These are phyloP conservation scores for Agastache rugosa DNA, from an alignment of 257 asterid genomes.

Conservation along the genomic window DNA sequence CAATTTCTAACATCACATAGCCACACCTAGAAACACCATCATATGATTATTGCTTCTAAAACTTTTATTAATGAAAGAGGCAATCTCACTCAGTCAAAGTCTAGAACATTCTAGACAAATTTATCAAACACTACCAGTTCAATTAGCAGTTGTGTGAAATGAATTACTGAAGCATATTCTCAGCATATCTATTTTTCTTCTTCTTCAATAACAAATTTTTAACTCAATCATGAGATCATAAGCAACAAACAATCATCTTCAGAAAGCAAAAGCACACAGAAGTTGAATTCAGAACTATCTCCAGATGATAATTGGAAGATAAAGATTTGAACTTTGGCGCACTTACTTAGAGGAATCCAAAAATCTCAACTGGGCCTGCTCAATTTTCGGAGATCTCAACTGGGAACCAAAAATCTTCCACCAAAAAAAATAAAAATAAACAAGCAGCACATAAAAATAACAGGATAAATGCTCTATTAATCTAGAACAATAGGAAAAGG, in stretches of 20 bases:
- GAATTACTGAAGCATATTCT: slow-evolving; percentile 21
- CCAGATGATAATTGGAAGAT: slow-evolving; percentile 21
- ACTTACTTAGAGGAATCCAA: slow-evolving; percentile 54
- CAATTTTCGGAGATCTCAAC: slow-evolving; percentile 51
- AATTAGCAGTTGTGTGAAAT: slow-evolving; percentile 11
- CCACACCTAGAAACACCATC: slow-evolving; percentile 6
- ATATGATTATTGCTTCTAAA: neutral
- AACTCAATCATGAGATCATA: slow-evolving; percentile 21
- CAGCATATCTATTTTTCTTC: neutral
- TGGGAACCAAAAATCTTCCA: slow-evolving; percentile 51
- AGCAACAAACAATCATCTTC: neutral
- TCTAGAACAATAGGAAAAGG: neutral
- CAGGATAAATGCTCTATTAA: neutral
- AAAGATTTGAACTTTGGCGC: slow-evolving; percentile 34
- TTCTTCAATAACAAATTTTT: neutral
- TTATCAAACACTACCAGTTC: slow-evolving; percentile 33
- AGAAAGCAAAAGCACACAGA: slow-evolving; percentile 15
- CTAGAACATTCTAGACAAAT: neutral
- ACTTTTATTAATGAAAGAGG: neutral
- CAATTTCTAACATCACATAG: neutral
- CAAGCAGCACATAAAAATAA: slow-evolving; percentile 10
- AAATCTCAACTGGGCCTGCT: slow-evolving; percentile 50
- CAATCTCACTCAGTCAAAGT: neutral
- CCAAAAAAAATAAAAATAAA: slow-evolving; percentile 4
- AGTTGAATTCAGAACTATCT: neutral